These are phyloP conservation scores for Talaromyces sp. DNA, from an alignment of 2,329 filamentous ascomycete genomes.

Conservation along the genomic window DNA sequence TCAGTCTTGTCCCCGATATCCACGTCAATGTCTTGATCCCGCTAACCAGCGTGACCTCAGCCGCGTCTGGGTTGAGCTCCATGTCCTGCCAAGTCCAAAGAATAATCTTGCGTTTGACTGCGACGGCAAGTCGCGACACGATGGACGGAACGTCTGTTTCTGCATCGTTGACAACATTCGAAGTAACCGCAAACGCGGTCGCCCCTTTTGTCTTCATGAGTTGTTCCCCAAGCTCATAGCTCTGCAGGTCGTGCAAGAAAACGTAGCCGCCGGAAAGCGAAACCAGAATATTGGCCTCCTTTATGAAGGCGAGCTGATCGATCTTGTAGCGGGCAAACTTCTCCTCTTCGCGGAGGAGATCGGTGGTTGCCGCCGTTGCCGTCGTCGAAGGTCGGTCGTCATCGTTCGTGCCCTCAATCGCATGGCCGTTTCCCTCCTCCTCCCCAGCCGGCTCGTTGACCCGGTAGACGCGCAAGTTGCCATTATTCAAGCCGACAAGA, in stretches of 20 bases:
- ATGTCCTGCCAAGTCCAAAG: conserved; percentile 96
- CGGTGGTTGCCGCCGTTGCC: conserved; percentile 52
- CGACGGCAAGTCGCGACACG: conserved; percentile 84
- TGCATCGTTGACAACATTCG: conserved; percentile 87
- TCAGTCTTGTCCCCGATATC: conserved; percentile 78
- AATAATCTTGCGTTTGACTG: conserved; percentile 82
- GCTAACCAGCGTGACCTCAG: conserved; percentile 74
- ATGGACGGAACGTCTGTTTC: conserved; percentile 86
- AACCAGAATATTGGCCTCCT: conserved; percentile 86
- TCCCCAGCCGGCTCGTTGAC: conserved; percentile 63
- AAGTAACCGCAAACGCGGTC: conserved; percentile 84
- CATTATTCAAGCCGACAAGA: conserved; percentile 86
- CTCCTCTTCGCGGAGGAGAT: conserved; percentile 85
- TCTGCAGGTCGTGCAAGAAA: conserved; percentile 82
- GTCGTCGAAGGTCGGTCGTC: background rate
- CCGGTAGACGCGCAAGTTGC: conserved; percentile 82
- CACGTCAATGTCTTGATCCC: conserved; percentile 85
- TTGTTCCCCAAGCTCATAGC: conserved; percentile 74
- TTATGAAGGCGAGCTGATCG: conserved; percentile 91
- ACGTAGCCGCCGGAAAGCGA: conserved; percentile 87
- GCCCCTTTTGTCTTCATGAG: conserved; percentile 82
- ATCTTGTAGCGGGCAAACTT: conserved; percentile 87
- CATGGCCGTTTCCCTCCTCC: conserved; percentile 21
- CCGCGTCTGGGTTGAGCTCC: conserved; percentile 68
- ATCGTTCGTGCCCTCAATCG: conserved; percentile 12